Base-by-base conservation (phyloP, 192 early-diverging fungal species). In the Allomyces macrogynus region DNA sequence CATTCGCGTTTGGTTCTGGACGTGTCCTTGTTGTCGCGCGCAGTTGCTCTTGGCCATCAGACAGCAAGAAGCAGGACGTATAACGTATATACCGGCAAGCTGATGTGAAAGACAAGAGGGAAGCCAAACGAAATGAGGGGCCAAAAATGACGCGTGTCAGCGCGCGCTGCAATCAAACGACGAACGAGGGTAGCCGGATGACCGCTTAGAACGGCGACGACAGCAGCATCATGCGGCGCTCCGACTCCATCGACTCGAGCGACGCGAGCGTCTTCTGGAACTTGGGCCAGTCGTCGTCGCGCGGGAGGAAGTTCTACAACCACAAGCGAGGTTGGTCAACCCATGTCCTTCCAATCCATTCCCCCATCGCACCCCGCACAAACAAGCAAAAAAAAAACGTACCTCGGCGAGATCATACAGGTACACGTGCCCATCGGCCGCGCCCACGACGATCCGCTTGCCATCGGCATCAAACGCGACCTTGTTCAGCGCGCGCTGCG, bases 351-450 rank as follows among this genome's bases (percentile, higher is more conserved):
- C 24, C 22, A 70, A 18, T 49, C 11, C 16, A 64, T 14, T 3
- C 60, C 10, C 24, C 2, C 9, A 61, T n/a, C n/a, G n/a, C n/a
- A n/a, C n/a, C n/a, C n/a, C n/a, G n/a, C n/a, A n/a, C 22, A 4
- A 23, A 23, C 18, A 26, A 8, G 61, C 1, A 44, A 26, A 42
- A 40, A 10, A n/a, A n/a, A n/a, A 4, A 27, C 23, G 62, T 69
- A 93, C 86, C 73, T 96, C 90, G 64, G 93, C 95, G 64, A 97
- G 79, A 69, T 99, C 95, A 73, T 93, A 91, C 5, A 99, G 76
- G 66, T 88, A 86, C 14, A 93, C 77, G 23, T 77, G 73, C 4
- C 91, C 93, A 70, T 95, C 95, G 24, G 80, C 81, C n/a, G 88
- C 82, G 22, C 91, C 95, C 42, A 91, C 73, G 3, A 87, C 89